phyloP scores from a whole-genome alignment of 768 basidiomycete genomes.

The Auricularia auricula-judae region DNA sequence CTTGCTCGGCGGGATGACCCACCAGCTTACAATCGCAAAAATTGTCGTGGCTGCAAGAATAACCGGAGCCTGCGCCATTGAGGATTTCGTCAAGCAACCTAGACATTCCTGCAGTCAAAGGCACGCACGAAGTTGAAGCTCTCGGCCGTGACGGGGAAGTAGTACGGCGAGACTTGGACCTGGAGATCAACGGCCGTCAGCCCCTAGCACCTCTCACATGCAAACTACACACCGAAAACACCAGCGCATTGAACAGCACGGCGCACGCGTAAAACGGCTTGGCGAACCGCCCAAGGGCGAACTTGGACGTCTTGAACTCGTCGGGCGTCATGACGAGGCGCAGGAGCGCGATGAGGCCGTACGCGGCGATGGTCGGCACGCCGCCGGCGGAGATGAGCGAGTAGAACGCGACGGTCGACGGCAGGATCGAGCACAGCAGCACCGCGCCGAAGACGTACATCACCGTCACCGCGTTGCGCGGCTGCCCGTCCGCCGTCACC shows the following conservation, averaged over 20 bases:
- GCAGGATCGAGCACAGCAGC: constrained; percentile 79
- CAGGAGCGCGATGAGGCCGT: constrained; percentile 69
- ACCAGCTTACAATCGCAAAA: constrained; percentile 69
- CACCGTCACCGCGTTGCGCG: constrained; percentile 75
- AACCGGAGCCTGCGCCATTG: constrained; percentile 43
- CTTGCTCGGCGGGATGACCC: constrained; percentile 62
- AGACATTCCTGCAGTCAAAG: not conserved
- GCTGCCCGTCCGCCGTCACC: constrained; percentile 62
- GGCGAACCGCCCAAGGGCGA: constrained; percentile 55
- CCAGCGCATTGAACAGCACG: constrained; percentile 57
- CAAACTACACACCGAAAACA: constrained; percentile 50
- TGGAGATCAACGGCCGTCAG: constrained; percentile 17
- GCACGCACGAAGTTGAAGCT: constrained; percentile 77
- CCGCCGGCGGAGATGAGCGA: constrained; percentile 81
- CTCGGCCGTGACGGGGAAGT: constrained; percentile 64
- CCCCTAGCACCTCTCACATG: constrained; percentile 2
- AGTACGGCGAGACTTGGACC: constrained; percentile 82
- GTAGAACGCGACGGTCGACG: constrained; percentile 85
- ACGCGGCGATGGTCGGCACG: constrained; percentile 80
- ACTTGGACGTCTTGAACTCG: constrained; percentile 62
- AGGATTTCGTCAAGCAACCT: too few species aligned
- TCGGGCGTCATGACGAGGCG: constrained; percentile 70
- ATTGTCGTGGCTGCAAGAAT: constrained; percentile 74
- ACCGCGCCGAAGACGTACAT: constrained; percentile 69
- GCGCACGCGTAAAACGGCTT: constrained; percentile 61